phyloP scores from a whole-genome alignment of 768 basidiomycete species.

The Trametes cubensis region DNA sequence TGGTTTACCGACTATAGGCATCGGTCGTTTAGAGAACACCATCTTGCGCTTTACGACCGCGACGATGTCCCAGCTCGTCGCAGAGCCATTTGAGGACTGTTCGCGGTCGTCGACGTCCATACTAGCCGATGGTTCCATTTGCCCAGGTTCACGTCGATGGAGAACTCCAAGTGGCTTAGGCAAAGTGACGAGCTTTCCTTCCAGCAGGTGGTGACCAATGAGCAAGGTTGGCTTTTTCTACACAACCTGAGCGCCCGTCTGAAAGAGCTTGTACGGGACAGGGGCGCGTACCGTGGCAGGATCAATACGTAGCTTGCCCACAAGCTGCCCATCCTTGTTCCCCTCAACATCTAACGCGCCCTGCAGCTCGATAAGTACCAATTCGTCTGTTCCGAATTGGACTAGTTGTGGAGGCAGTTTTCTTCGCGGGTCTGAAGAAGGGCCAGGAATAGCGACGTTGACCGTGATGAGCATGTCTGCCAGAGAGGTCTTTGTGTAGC shows the following conservation, averaged over 20 bases:
- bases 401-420: constrained; percentile 68
- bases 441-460: constrained; percentile 38
- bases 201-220: constrained; percentile 89
- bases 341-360: constrained; percentile 77
- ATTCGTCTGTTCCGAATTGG: constrained; percentile 74
- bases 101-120: constrained; percentile 28
- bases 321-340: constrained; percentile 67
- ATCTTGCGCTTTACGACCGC: constrained; percentile 82
- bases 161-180: constrained; percentile 85
- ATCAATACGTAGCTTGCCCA: constrained; percentile 76
- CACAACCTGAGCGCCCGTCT: background rate
- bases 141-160: constrained; percentile 37
- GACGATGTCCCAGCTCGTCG: constrained; percentile 56
- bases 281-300: constrained; percentile 51
- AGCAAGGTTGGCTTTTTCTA: constrained; percentile 78
- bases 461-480: constrained; percentile 68
- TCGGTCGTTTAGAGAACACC: constrained; percentile 80
- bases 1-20: constrained; percentile 53
- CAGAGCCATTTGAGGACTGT: constrained; percentile 25
- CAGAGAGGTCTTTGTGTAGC: no score
- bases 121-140: constrained; percentile 23
- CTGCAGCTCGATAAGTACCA: constrained; percentile 87
- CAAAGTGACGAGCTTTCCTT: constrained; percentile 78
- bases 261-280: background rate
- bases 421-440: constrained; percentile 32